phyloP scores from a whole-genome alignment of 306 rosid species.

The Vigna unguiculata region DNA sequence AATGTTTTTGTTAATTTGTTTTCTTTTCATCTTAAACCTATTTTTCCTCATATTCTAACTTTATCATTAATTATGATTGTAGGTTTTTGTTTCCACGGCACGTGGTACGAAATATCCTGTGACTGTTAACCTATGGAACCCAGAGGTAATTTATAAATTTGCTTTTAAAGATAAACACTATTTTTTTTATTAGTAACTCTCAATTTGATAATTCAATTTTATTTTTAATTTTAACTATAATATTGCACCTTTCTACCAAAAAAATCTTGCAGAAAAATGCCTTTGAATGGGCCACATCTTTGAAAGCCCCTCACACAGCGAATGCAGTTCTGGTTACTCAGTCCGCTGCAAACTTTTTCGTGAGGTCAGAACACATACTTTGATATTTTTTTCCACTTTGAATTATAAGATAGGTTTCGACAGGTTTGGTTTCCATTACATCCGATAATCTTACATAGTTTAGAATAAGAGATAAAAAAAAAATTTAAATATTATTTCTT shows the following conservation, averaged over 20 bases:
- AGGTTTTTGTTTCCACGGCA: slow-evolving; percentile 76
- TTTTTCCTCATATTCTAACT: not conserved
- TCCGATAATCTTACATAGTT: no score
- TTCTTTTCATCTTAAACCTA: not conserved
- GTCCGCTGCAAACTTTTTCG: slow-evolving; percentile 63
- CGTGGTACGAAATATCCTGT: slow-evolving; percentile 65
- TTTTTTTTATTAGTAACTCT: not conserved
- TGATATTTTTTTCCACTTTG: not conserved
- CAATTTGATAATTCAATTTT: not conserved
- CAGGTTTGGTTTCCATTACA: no score
- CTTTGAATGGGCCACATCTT: slow-evolving; percentile 71
- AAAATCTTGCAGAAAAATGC: slow-evolving; percentile 63
- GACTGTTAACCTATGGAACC: slow-evolving; percentile 83
- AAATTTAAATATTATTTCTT: no score
- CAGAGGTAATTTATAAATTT: slow-evolving; percentile 62
- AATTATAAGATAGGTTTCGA: no score
- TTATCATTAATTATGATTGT: not conserved
- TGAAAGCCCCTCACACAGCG: slow-evolving; percentile 73
- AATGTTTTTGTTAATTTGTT: not conserved
- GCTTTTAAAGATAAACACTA: not conserved
- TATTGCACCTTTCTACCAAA: not conserved
- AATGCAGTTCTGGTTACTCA: slow-evolving; percentile 77
- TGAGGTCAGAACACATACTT: slow-evolving; percentile 62
- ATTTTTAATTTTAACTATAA: not conserved
- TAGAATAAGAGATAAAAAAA: no score